Base-by-base conservation (phyloP, 2,329 filamentous ascomycete genomes). In the Aspergillus ibericus region DNA sequence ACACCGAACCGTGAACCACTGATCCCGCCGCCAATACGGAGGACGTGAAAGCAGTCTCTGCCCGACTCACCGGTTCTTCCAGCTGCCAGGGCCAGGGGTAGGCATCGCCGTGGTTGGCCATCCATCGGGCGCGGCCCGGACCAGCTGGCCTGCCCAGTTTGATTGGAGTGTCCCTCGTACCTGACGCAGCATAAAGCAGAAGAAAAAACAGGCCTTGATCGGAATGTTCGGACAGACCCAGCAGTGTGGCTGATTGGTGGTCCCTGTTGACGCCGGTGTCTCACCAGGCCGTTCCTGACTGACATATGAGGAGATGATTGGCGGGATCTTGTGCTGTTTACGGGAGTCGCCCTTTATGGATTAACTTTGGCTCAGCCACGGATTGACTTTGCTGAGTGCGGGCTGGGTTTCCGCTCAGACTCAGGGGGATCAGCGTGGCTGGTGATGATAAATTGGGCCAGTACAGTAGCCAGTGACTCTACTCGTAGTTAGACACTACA, bases 231-330 rank as follows among this genome's bases (percentile, higher is more conserved):
- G 44, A n/a, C 25, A 34, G 40, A 18, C 22, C 36, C 51, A 42
- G 40, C 25, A 15, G 36, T 42, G 44, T n/a, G 51, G 40, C 51
- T 53, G 51, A 53, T 53, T 53, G 51, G 51, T 38, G 51, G 51
- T 9, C 38, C 51, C 22, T 9, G 18, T 44, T 53, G 51, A 12
- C 36, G 51, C 51, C 51, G 16, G 36, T 53, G 51, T 53, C 51
- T 53, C 51, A 53, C 35, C 36, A 40, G 16, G 51, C 35, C 36
- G 51, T 40, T 32, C 40, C 22, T 40, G 51, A 25, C 25, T 18
- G 36, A 3, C 36, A 42, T n/a, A 7, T 2, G 18, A 18, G 15
- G 18, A 5, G 36, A 36, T 53, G 16, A 53, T n/a, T 53, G 51
- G 51, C 18, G 10, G 42, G 42, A 8, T 18, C 38, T 32, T 25